A percentile compares a stretch with the other conserved stretches of the same genome.
These are phyloP conservation scores for Senna siamea DNA, from an alignment of 306 rosid species.

Conservation along the genomic window DNA sequence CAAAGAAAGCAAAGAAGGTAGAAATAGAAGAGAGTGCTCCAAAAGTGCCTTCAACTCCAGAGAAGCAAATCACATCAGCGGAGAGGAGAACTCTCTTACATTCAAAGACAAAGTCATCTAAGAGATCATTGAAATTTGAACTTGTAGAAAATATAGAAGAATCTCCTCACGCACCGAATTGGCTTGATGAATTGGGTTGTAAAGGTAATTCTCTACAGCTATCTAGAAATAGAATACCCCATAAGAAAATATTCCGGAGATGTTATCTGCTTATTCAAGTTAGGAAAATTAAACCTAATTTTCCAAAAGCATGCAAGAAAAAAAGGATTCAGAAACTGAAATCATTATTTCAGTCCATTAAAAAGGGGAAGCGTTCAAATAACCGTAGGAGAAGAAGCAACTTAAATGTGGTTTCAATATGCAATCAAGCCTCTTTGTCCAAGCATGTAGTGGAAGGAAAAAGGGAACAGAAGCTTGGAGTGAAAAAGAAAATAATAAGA, in stretches of 20 bases:
- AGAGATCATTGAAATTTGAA: slow-evolving; percentile 7
- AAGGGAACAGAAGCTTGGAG: neutral
- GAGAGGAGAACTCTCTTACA: neutral
- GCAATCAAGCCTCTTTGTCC: neutral
- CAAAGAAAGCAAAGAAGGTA: slow-evolving; percentile 25
- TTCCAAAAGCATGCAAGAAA: slow-evolving; percentile 23
- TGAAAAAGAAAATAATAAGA: neutral
- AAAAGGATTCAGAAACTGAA: neutral
- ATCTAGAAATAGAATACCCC: neutral
- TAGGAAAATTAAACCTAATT: slow-evolving; percentile 1
- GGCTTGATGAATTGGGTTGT: slow-evolving; percentile 13
- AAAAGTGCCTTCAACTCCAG: neutral
- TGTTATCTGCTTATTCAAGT: neutral
- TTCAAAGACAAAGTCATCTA: neutral
- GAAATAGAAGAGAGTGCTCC: neutral
- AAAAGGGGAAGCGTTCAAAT: slow-evolving; percentile 35
- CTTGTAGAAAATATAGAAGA: neutral
- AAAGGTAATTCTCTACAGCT: neutral
- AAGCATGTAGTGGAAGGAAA: neutral
- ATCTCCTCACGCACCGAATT: neutral
- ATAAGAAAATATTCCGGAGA: neutral
- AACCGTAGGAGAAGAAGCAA: neutral
- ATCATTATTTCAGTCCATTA: neutral
- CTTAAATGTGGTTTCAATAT: neutral
- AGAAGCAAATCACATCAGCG: neutral